Percentiles rank a stretch among this genome's conserved stretches.
Conservation (phyloP, 106 monocot genomes). For the Dioscorea alata region DNA sequence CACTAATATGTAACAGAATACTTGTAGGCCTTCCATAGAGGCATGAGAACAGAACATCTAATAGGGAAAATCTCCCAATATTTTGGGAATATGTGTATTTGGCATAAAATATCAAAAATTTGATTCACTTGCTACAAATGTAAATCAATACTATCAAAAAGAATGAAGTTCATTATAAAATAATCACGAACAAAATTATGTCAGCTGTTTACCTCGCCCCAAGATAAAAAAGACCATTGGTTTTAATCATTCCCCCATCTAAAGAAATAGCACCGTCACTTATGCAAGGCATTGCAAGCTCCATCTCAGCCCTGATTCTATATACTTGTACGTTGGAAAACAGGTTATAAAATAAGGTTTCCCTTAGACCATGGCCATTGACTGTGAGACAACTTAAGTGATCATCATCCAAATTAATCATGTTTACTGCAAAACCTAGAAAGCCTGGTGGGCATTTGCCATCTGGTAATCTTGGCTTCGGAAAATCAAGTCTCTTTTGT, state of each 20-base stretch:
- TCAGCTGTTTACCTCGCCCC: constrained; percentile 50
- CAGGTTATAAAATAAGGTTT: constrained; percentile 76
- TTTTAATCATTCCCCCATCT: constrained; percentile 78
- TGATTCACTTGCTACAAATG: not conserved
- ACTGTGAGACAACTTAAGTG: constrained; percentile 53
- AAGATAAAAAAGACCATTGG: constrained; percentile 45
- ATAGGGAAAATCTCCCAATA: not conserved
- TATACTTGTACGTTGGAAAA: constrained; percentile 89
- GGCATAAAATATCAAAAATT: not conserved
- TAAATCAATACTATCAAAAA: not conserved
- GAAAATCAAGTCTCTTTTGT: constrained; percentile 60
- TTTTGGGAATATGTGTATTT: not conserved
- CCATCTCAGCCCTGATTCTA: constrained; percentile 59
- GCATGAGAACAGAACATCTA: too few relatives aligned
- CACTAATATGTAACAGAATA: too few relatives aligned
- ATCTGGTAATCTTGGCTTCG: constrained; percentile 66
- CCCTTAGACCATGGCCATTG: constrained; percentile 79
- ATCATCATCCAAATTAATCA: constrained; percentile 58
- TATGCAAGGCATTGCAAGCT: constrained; percentile 66
- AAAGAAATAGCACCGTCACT: constrained; percentile 84
- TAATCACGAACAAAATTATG: not conserved
- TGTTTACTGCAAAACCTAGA: constrained; percentile 70
- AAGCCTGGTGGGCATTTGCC: constrained; percentile 65
- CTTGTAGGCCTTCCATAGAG: too few relatives aligned
- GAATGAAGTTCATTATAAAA: not conserved